Percentiles rank a stretch among this genome's conserved stretches.
Evolutionary conservation across 352 stramenopile species (phyloP).

Genomic region (Phytopythium montanum): DNA sequence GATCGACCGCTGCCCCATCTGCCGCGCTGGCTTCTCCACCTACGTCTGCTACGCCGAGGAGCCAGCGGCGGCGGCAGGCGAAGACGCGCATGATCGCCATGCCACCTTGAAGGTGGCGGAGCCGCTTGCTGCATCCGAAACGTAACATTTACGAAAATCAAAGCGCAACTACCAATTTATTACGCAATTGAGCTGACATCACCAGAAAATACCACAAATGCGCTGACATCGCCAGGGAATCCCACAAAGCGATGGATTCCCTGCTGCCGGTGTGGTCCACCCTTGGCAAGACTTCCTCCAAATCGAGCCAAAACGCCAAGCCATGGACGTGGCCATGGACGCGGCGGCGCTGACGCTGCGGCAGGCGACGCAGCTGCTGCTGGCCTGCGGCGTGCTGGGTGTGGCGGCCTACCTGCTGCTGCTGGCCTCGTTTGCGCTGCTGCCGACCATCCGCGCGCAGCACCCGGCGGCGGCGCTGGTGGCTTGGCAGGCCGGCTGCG

Average conservation of each 20-base stretch:
- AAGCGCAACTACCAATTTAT: neutral
- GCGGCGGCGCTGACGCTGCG: constrained; percentile 34
- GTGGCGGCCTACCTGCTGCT: constrained; percentile 57
- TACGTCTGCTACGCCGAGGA: constrained; percentile 37
- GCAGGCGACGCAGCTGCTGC: constrained; percentile 49
- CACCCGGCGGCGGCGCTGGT: constrained; percentile 74
- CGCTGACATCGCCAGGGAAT: neutral
- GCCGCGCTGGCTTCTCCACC: constrained; percentile 48
- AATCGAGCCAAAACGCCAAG: too few relatives aligned
- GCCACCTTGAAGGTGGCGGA: constrained; percentile 10
- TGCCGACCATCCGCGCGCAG: constrained; percentile 76
- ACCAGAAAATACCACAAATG: neutral
- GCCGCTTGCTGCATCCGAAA: too few relatives aligned
- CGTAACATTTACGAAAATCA: too few relatives aligned
- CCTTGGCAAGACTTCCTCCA: neutral
- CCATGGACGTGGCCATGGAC: neutral
- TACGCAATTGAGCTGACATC: too few relatives aligned
- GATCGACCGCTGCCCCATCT: constrained; percentile 75
- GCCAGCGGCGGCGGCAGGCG: neutral
- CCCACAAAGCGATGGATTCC: neutral
- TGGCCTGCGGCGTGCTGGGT: constrained; percentile 58
- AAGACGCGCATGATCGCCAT: neutral
- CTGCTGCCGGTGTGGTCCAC: neutral
- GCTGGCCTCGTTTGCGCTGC: constrained; percentile 63
- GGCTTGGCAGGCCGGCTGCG: constrained; percentile 73